phyloP scores from a whole-genome alignment of 441 rosid genomes.

The Daphne laureola region DNA sequence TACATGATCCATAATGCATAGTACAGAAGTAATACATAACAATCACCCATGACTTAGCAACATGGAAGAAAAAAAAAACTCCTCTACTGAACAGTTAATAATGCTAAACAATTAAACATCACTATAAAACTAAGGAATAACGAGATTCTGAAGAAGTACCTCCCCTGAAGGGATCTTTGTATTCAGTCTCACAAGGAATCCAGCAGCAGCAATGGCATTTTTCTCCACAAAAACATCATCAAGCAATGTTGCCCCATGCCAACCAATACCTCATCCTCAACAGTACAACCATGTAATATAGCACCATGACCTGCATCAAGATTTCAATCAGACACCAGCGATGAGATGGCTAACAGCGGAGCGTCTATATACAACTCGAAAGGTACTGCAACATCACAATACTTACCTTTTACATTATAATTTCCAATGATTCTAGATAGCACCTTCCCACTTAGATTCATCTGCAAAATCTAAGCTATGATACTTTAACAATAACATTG shows the following conservation, averaged over 20 bases:
- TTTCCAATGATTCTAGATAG: constrained; percentile 73
- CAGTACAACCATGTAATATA: constrained; percentile 93
- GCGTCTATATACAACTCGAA: not conserved
- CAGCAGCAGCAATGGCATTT: constrained; percentile 92
- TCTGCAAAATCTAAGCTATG: too few relatives aligned
- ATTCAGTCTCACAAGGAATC: constrained; percentile 92
- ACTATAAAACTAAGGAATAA: not conserved
- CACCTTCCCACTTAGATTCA: constrained; percentile 91
- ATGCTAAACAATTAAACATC: not conserved
- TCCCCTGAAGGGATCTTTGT: constrained; percentile 78
- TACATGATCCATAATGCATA: too few relatives aligned
- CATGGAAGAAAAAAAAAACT: too few relatives aligned
- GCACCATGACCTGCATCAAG: constrained; percentile 76
- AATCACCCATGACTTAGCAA: too few relatives aligned
- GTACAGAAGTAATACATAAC: too few relatives aligned
- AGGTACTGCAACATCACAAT: not conserved
- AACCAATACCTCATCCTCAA: constrained; percentile 84
- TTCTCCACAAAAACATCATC: constrained; percentile 87
- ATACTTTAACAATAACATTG: too few relatives aligned
- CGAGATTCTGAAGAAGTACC: constrained; percentile 29
- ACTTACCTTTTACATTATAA: constrained; percentile 91
- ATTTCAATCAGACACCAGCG: constrained; percentile 16
- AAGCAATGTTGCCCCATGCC: constrained; percentile 90
- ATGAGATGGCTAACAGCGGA: not conserved
- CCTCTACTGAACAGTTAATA: not conserved